These are phyloP conservation scores for Skeletonema potamos DNA, from an alignment of 108 stramenopile species.

Conservation along the genomic window DNA sequence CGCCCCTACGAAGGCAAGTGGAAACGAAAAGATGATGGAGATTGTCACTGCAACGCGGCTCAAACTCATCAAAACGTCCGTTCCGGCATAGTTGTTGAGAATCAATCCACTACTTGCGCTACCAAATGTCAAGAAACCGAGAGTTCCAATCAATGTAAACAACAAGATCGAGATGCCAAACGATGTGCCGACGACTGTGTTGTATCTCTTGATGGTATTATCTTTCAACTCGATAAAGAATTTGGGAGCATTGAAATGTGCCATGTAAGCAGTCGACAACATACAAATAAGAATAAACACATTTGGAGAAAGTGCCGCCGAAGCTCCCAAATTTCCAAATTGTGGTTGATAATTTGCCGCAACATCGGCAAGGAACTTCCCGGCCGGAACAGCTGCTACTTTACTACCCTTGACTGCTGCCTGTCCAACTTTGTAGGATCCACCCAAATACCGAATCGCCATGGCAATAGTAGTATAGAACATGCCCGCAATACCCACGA, in stretches of 20 bases:
- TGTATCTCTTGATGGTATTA: conserved; percentile 74
- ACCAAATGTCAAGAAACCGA: conserved; percentile 93
- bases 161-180: conserved; percentile 65
- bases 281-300: conserved; percentile 75
- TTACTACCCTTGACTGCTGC: conserved; percentile 22
- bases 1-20: conserved; percentile 81
- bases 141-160: conserved; percentile 59
- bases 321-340: conserved; percentile 50
- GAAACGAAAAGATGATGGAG: conserved; percentile 90
- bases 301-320: conserved; percentile 63
- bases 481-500: conserved; percentile 89
- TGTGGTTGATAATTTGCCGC: conserved; percentile 28
- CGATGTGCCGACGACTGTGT: conserved; percentile 69
- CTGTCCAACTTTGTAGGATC: conserved; percentile 59
- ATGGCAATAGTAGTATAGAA: conserved; percentile 77
- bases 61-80: conserved; percentile 70
- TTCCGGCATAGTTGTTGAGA: conserved; percentile 85
- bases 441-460: conserved; percentile 67
- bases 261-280: conserved; percentile 85
- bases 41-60: conserved; percentile 79
- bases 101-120: conserved; percentile 70
- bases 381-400: conserved; percentile 34
- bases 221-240: conserved; percentile 89
- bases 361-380: conserved; percentile 52
- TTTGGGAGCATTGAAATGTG: conserved; percentile 96